A percentile compares a stretch with the other conserved stretches of the same genome.
Conservation (phyloP, 306 rosid genomes). For the Dalbergia oliveri region DNA sequence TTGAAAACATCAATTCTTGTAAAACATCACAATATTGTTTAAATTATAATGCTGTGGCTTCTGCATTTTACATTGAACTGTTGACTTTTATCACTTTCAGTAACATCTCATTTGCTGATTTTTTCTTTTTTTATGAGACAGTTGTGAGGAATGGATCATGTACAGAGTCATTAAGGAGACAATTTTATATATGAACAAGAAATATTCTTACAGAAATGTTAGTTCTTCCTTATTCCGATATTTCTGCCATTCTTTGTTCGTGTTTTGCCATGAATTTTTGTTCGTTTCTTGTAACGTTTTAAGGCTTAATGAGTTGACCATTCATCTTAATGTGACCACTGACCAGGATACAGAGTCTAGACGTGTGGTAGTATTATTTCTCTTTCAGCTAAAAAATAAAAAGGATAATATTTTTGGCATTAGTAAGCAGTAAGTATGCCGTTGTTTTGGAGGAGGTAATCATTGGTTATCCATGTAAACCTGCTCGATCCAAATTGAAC, state of each 20-base stretch:
- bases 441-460: conserved; percentile 3
- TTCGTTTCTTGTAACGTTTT: not conserved
- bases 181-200: not conserved
- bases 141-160: not conserved
- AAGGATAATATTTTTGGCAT: not conserved
- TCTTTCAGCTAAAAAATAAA: not conserved
- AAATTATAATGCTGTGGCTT: not conserved
- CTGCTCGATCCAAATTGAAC: conserved; percentile 25
- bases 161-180: not conserved
- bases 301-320: conserved; percentile 3
- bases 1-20: not conserved
- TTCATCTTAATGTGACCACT: not conserved
- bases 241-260: not conserved
- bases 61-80: not conserved
- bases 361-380: not conserved
- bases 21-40: not conserved
- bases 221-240: not conserved
- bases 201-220: not conserved
- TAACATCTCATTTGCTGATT: not conserved
- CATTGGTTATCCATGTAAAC: conserved; percentile 22
- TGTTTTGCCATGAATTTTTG: conserved; percentile 1
- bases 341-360: not conserved
- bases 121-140: not conserved
- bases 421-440: not conserved
- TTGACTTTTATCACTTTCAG: not conserved